Evolutionary conservation across 495 filamentous ascomycete species (phyloP).

Genomic region (Lindgomyces ingoldianus): DNA sequence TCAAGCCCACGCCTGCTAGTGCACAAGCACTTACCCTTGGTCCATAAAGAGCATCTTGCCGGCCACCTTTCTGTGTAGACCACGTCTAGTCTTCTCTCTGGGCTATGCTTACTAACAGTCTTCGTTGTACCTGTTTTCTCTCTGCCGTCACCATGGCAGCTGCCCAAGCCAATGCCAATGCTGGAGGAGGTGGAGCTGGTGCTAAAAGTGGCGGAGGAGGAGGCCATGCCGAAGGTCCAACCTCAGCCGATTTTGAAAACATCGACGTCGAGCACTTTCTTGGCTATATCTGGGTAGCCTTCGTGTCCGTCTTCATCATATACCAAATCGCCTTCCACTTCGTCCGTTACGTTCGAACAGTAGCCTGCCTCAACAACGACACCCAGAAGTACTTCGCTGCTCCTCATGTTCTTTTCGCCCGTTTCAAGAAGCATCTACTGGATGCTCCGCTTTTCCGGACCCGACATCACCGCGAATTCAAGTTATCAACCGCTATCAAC

Average conservation of each 20-base stretch:
- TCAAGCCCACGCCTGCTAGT: constrained; percentile 25
- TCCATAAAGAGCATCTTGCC: constrained; percentile 27
- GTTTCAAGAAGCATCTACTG: constrained; percentile 74
- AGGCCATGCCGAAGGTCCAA: constrained; percentile 15
- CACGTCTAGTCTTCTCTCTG: constrained; percentile 20
- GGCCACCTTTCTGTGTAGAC: constrained; percentile 11
- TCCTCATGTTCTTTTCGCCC: constrained; percentile 45
- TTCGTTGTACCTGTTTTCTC: constrained; percentile 11
- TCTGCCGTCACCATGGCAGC: constrained; percentile 10
- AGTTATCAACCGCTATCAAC: constrained; percentile 73
- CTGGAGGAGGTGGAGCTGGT: constrained; percentile 2
- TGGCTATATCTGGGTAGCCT: constrained; percentile 37
- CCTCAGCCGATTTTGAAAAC: constrained; percentile 30
- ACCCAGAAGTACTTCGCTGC: constrained; percentile 48
- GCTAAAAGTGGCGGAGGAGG: constrained; percentile 5
- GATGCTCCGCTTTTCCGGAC: constrained; percentile 80
- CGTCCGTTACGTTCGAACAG: constrained; percentile 38
- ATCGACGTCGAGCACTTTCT: constrained; percentile 31
- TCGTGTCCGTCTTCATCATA: constrained; percentile 29
- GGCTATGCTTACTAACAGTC: constrained; percentile 17
- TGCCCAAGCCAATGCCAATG: constrained; percentile 8
- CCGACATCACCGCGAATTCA: constrained; percentile 85
- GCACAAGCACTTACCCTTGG: constrained; percentile 17
- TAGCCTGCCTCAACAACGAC: constrained; percentile 43
- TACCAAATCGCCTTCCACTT: constrained; percentile 38